Conservation (phyloP, 768 basidiomycete genomes). For the Hortiboletus campestris region DNA sequence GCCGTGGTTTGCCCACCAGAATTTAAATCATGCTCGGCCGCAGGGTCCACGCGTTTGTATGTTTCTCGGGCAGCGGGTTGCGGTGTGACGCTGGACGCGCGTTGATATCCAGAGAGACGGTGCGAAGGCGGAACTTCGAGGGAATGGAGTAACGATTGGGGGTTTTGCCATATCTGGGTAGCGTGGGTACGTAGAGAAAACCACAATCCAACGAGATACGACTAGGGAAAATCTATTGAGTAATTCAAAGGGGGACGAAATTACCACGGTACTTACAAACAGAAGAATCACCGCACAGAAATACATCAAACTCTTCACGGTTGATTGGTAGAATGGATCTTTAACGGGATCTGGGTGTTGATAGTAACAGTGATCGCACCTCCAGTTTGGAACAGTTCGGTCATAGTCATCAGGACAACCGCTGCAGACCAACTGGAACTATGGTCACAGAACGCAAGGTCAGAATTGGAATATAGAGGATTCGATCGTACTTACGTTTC, state of each 20-base stretch:
- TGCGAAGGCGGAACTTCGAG: conserved; percentile 53
- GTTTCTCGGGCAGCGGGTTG: conserved; percentile 21
- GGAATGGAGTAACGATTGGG: conserved; percentile 74
- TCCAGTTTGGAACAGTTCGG: conserved; percentile 51
- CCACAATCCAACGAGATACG: conserved; percentile 96
- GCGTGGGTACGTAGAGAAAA: conserved; percentile 98
- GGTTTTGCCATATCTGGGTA: conserved; percentile 98
- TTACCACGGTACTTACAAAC: conserved; percentile 58
- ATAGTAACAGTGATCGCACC: conserved; percentile 91
- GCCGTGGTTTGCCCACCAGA: conserved; percentile 42
- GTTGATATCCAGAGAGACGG: conserved; percentile 67
- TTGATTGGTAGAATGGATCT: conserved; percentile 96
- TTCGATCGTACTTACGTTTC: conserved; percentile 65
- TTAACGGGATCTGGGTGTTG: conserved; percentile 88
- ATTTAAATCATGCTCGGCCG: conserved; percentile 30
- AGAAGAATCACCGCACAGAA: conserved; percentile 88
- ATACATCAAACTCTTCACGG: conserved; percentile 94
- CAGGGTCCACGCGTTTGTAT: conserved; percentile 46
- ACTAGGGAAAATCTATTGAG: conserved; percentile 45
- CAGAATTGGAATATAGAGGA: background rate
- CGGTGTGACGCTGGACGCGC: conserved; percentile 26
- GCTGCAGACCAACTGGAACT: conserved; percentile 88
- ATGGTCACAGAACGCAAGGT: conserved; percentile 15
- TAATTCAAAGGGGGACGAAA: background rate
- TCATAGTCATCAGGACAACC: conserved; percentile 58